These are phyloP conservation scores for Rhizoclosmatium sp. DNA, from an alignment of 192 early-diverging fungal genomes.

Conservation along the genomic window DNA sequence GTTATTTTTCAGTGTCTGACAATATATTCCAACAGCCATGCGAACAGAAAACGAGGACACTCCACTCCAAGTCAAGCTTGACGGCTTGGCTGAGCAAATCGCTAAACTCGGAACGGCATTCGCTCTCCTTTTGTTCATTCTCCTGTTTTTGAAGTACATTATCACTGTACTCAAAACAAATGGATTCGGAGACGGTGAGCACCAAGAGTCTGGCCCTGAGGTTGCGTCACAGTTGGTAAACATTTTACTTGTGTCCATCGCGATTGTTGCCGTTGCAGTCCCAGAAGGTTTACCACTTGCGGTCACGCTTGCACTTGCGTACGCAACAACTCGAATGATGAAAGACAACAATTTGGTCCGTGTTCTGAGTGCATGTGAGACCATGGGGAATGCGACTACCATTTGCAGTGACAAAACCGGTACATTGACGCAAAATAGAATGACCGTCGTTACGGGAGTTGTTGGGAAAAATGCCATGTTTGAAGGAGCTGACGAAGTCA, in stretches of 20 bases:
- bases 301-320: constrained; percentile 93
- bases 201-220: constrained; percentile 34
- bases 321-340: constrained; percentile 94
- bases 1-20: not conserved
- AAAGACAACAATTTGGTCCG: constrained; percentile 98
- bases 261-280: constrained; percentile 96
- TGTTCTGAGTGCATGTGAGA: constrained; percentile 95
- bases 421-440: constrained; percentile 96
- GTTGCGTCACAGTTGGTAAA: constrained; percentile 41
- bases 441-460: constrained; percentile 93
- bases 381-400: constrained; percentile 97
- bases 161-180: constrained; percentile 45
- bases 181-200: constrained; percentile 21
- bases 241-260: constrained; percentile 90
- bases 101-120: constrained; percentile 92
- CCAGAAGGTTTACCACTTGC: constrained; percentile 98
- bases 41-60: constrained; percentile 87
- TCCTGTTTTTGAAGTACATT: constrained; percentile 87
- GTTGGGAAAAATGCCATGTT: constrained; percentile 72
- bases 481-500: constrained; percentile 54
- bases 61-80: constrained; percentile 92
- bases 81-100: constrained; percentile 87
- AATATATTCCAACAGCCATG: constrained; percentile 43
- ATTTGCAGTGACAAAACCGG: constrained; percentile 99
- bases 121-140: constrained; percentile 85